These are phyloP conservation scores for Suhomyces pyralidae DNA, from an alignment of 805 yeast genomes.

Conservation along the genomic window DNA sequence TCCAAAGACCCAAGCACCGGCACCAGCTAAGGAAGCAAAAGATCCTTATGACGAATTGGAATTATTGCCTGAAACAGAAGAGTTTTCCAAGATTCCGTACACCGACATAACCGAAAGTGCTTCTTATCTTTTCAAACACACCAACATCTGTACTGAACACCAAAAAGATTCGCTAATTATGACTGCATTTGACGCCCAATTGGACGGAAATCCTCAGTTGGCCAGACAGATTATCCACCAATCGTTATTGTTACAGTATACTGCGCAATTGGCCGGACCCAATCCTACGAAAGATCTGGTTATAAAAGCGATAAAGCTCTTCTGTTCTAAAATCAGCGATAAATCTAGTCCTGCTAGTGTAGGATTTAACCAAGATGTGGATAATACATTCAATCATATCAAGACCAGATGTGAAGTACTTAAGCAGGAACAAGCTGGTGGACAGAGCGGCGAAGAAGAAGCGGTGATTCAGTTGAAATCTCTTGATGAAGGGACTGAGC, in stretches of 20 bases:
- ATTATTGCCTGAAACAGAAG: slow-evolving; percentile 59
- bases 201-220: slow-evolving; percentile 51
- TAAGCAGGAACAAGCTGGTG: slow-evolving; percentile 44
- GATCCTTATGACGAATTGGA: slow-evolving; percentile 45
- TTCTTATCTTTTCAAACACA: slow-evolving; percentile 53
- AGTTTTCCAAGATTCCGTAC: slow-evolving; percentile 57
- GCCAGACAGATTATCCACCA: slow-evolving; percentile 75
- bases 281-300: slow-evolving; percentile 26
- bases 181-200: slow-evolving; percentile 85
- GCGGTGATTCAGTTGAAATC: slow-evolving; percentile 86
- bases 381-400: slow-evolving; percentile 73
- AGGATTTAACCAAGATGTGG: slow-evolving; percentile 73
- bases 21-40: background rate
- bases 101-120: slow-evolving; percentile 50
- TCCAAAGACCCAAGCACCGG: background rate
- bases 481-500: slow-evolving; percentile 76
- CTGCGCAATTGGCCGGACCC: slow-evolving; percentile 45
- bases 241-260: slow-evolving; percentile 74
- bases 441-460: slow-evolving; percentile 47
- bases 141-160: slow-evolving; percentile 69
- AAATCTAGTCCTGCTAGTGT: slow-evolving; percentile 56
- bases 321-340: slow-evolving; percentile 61
- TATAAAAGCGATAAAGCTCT: slow-evolving; percentile 53
- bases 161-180: slow-evolving; percentile 91
- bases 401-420: slow-evolving; percentile 69